A percentile compares a stretch with the other conserved stretches of the same genome.
Conservation (phyloP, 352 stramenopile genomes). For the Discostella stelligera region DNA sequence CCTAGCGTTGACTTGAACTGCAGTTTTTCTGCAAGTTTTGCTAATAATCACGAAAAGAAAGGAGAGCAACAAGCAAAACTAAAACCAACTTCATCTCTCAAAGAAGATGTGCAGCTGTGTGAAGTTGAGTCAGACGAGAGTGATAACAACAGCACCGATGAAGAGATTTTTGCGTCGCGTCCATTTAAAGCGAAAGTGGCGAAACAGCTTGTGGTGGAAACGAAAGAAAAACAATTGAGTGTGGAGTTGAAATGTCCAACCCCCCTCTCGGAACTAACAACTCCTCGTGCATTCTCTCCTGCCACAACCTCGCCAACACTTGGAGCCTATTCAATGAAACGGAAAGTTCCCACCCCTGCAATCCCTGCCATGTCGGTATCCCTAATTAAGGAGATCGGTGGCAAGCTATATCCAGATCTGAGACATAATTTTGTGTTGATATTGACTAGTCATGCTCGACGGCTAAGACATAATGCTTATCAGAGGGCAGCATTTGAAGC, state of each 20-base stretch:
- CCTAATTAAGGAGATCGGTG: constrained; percentile 44
- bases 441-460: constrained; percentile 37
- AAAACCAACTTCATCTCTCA: constrained; percentile 3
- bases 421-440: constrained; percentile 43
- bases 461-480: constrained; percentile 29
- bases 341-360: constrained; percentile 33
- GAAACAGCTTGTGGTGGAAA: constrained; percentile 12
- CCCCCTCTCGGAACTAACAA: constrained; percentile 32
- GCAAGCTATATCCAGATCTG: constrained; percentile 50
- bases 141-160: constrained; percentile 6
- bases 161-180: constrained; percentile 21
- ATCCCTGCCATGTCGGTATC: constrained; percentile 41
- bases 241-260: constrained; percentile 6
- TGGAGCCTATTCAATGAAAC: constrained; percentile 20
- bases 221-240: neutral
- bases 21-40: constrained; percentile 2
- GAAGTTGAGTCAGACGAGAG: constrained; percentile 19
- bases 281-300: constrained; percentile 36
- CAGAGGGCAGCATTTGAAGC: constrained; percentile 43
- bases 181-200: constrained; percentile 20
- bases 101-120: constrained; percentile 17
- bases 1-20: constrained; percentile 4
- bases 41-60: constrained; percentile 5
- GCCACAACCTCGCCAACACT: constrained; percentile 33
- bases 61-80: neutral